Percentiles rank a stretch among this genome's conserved stretches.
phyloP scores from a whole-genome alignment of 306 rosid species.

The Arachis stenosperma region DNA sequence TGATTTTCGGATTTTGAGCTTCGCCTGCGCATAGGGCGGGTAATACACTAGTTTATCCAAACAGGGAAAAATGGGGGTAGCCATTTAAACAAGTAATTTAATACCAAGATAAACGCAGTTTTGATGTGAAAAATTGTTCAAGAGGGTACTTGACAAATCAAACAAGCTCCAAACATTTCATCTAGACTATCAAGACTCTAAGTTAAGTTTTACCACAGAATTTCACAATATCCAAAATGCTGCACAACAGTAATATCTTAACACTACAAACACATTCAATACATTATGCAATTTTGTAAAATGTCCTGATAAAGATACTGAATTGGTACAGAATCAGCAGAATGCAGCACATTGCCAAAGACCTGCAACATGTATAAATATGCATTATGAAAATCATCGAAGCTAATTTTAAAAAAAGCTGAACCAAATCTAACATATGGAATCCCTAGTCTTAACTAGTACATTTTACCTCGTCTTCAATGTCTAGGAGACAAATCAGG shows the following conservation, averaged over 20 bases:
- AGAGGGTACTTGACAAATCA: constrained; percentile 2
- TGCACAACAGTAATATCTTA: constrained; percentile 13
- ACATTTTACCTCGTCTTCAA: constrained; percentile 57
- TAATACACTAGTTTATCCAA: too few species aligned
- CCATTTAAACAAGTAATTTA: too few species aligned
- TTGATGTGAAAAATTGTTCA: neutral
- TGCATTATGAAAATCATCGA: constrained; percentile 35
- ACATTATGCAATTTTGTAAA: constrained; percentile 11
- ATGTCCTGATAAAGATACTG: constrained; percentile 24
- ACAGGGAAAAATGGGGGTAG: too few species aligned
- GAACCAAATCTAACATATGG: neutral
- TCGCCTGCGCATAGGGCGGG: too few species aligned
- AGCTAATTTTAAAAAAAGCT: constrained; percentile 14
- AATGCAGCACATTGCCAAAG: constrained; percentile 28
- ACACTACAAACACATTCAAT: constrained; percentile 27
- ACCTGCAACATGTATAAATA: constrained; percentile 26
- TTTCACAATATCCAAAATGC: constrained; percentile 18
- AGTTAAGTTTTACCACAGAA: neutral
- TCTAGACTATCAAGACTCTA: neutral
- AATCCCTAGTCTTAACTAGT: constrained; percentile 1
- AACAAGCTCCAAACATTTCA: constrained; percentile 22
- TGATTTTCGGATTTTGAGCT: too few species aligned
- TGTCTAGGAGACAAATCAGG: constrained; percentile 73
- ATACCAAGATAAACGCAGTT: too few species aligned
- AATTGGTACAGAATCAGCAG: constrained; percentile 34